A percentile compares a stretch with the other conserved stretches of the same genome.
Evolutionary conservation across 2,329 filamentous ascomycete species (phyloP).

Genomic region (Arthroderma uncinatum): DNA sequence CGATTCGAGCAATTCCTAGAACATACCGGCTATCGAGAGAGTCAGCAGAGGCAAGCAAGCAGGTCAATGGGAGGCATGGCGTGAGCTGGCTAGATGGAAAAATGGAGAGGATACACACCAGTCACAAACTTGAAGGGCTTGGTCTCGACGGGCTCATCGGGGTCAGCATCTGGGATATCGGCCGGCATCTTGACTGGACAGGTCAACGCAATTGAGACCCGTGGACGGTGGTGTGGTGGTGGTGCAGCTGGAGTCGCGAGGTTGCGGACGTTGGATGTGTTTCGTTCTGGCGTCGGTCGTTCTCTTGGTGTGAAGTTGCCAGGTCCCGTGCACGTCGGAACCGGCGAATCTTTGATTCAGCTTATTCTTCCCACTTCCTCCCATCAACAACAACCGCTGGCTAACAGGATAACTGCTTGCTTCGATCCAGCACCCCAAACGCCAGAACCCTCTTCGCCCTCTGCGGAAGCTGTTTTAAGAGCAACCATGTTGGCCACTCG

Average conservation of each 20-base stretch:
- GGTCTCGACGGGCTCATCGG: slow-evolving; percentile 71
- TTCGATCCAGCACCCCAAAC: not conserved
- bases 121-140: slow-evolving; percentile 99
- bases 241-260: not conserved
- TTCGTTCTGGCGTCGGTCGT: too few species aligned
- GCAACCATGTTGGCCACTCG: slow-evolving; percentile 54
- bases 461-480: not conserved
- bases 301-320: slow-evolving; percentile 9
- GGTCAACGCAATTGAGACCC: slow-evolving; percentile 25
- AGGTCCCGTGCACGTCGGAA: slow-evolving; percentile 11
- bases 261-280: too few species aligned
- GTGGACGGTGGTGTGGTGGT: not conserved
- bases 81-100: too few species aligned
- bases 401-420: too few species aligned
- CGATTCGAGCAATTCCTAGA: too few species aligned
- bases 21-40: slow-evolving; percentile 39
- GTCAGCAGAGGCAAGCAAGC: slow-evolving; percentile 14
- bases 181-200: slow-evolving; percentile 67
- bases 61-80: not conserved
- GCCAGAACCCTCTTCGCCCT: not conserved
- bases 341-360: not conserved
- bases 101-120: slow-evolving; percentile 51
- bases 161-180: slow-evolving; percentile 43
- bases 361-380: slow-evolving; percentile 3
- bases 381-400: not conserved